Evolutionary conservation across 306 rosid genomes (phyloP).

Genomic region (Abrus pulchellus): DNA sequence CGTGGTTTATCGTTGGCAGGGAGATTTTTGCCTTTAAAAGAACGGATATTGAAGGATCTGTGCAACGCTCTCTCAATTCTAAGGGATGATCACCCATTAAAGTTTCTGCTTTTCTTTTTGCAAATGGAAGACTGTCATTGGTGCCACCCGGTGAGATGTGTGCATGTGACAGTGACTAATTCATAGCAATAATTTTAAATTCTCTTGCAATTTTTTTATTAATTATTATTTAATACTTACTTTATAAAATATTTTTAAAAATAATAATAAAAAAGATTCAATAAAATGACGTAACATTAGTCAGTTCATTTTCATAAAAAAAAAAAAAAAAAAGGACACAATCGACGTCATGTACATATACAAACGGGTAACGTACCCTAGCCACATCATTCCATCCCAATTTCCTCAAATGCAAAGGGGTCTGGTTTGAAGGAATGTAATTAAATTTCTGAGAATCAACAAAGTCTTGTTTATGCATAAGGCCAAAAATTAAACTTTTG

Average conservation of each 20-base stretch:
- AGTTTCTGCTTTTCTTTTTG: slow-evolving; percentile 19
- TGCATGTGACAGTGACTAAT: slow-evolving; percentile 44
- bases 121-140: slow-evolving; percentile 44
- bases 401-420: not conserved
- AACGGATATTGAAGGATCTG: slow-evolving; percentile 14
- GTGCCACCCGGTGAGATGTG: slow-evolving; percentile 47
- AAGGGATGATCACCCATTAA: not conserved
- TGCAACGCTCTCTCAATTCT: slow-evolving; percentile 9
- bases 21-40: slow-evolving; percentile 24
- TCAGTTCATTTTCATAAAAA: too few relatives aligned
- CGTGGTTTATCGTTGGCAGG: slow-evolving; percentile 6
- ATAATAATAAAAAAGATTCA: too few relatives aligned
- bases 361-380: not conserved
- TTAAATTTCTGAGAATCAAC: not conserved
- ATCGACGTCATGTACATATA: not conserved
- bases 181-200: too few relatives aligned
- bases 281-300: too few relatives aligned
- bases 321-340: too few relatives aligned
- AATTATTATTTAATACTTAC: too few relatives aligned
- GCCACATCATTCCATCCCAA: not conserved
- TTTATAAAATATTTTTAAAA: too few relatives aligned
- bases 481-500: too few relatives aligned
- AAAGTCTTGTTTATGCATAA: too few relatives aligned
- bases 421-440: not conserved
- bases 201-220: too few relatives aligned